These are phyloP conservation scores for Tricholoma furcatifolium DNA, from an alignment of 768 basidiomycete genomes.

Conservation along the genomic window DNA sequence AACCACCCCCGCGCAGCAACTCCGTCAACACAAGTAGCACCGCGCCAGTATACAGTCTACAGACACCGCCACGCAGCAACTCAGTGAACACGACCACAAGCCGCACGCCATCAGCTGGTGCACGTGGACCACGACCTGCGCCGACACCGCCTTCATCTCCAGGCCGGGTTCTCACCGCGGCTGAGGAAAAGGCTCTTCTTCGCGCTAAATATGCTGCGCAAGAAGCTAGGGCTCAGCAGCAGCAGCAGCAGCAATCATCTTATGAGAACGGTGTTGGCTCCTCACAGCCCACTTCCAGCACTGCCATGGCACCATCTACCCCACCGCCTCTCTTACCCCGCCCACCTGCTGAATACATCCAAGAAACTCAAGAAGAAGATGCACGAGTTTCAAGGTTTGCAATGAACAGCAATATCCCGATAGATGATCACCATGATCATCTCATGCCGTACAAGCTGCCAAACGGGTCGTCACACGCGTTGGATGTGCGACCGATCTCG, in stretches of 20 bases:
- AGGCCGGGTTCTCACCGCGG: slow-evolving; percentile 53
- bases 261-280: slow-evolving; percentile 25
- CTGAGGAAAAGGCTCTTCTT: slow-evolving; percentile 76
- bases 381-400: slow-evolving; percentile 47
- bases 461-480: slow-evolving; percentile 8
- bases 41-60: slow-evolving; percentile 17
- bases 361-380: slow-evolving; percentile 79
- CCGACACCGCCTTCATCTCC: slow-evolving; percentile 32
- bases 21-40: slow-evolving; percentile 8
- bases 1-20: slow-evolving; percentile 23
- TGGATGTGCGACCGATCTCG: slow-evolving; percentile 47
- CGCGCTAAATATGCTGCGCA: slow-evolving; percentile 62
- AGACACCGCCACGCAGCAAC: slow-evolving; percentile 23
- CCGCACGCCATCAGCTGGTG: slow-evolving; percentile 16
- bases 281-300: slow-evolving; percentile 15
- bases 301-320: slow-evolving; percentile 11
- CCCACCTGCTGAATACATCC: slow-evolving; percentile 78
- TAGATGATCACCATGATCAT: slow-evolving; percentile 17
- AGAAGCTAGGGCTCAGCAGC: slow-evolving; percentile 28
- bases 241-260: slow-evolving; percentile 17
- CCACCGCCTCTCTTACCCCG: slow-evolving; percentile 73
- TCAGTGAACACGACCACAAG: slow-evolving; percentile 16
- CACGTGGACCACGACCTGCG: slow-evolving; percentile 27
- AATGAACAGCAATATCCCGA: slow-evolving; percentile 28
- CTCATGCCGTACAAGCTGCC: slow-evolving; percentile 14